These are phyloP conservation scores for Yamadazyma nakazawae DNA, from an alignment of 805 yeast species.

Conservation along the genomic window DNA sequence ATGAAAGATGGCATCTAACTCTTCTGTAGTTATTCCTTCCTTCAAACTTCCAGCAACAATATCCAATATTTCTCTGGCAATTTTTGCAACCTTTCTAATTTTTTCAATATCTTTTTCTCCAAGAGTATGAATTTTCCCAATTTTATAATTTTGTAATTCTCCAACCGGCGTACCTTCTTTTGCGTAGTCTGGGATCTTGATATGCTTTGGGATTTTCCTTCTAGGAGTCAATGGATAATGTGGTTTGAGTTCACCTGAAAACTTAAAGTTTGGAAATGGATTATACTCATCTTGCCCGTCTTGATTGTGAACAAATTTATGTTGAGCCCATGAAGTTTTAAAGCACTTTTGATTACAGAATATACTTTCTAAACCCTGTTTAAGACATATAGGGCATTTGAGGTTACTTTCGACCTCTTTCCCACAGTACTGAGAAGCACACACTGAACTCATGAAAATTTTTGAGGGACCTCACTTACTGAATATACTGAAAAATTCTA, in stretches of 20 bases:
- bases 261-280: slow-evolving; percentile 80
- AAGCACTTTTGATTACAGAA: slow-evolving; percentile 88
- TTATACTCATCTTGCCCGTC: slow-evolving; percentile 64
- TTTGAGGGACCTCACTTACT: neutral
- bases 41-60: slow-evolving; percentile 75
- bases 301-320: slow-evolving; percentile 66
- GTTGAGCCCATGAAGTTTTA: slow-evolving; percentile 65
- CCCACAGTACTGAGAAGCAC: slow-evolving; percentile 84
- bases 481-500: too few relatives aligned
- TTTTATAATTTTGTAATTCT: slow-evolving; percentile 72
- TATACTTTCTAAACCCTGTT: slow-evolving; percentile 54
- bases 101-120: slow-evolving; percentile 66
- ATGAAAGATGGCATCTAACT: slow-evolving; percentile 82
- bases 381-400: slow-evolving; percentile 91
- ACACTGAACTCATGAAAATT: slow-evolving; percentile 21
- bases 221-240: slow-evolving; percentile 75
- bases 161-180: slow-evolving; percentile 70
- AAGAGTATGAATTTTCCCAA: slow-evolving; percentile 61
- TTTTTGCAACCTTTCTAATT: slow-evolving; percentile 66
- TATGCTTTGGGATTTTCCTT: slow-evolving; percentile 66
- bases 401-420: slow-evolving; percentile 70
- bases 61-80: slow-evolving; percentile 86
- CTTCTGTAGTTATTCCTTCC: slow-evolving; percentile 94
- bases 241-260: slow-evolving; percentile 74
- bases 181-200: slow-evolving; percentile 82